Conservation (phyloP, 441 rosid species). For the Codiaeum variegatum region DNA sequence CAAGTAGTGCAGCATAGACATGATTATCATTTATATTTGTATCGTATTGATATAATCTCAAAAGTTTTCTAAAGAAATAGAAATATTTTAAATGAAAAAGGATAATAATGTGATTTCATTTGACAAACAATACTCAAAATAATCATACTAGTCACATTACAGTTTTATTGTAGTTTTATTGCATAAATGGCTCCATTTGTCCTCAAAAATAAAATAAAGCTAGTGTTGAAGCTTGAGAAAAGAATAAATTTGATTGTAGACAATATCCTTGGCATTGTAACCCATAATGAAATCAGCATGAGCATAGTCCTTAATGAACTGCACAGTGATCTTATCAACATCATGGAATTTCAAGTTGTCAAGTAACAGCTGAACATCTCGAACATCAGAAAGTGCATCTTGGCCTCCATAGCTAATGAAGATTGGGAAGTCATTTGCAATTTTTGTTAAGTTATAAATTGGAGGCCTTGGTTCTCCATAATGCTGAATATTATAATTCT, state of each 20-base stretch:
- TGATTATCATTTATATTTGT: too few species aligned
- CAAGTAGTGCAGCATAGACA: too few species aligned
- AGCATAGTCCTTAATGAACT: constrained; percentile 57
- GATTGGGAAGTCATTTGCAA: constrained; percentile 61
- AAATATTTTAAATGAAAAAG: too few species aligned
- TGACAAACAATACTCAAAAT: too few species aligned
- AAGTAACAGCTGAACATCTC: constrained; percentile 54
- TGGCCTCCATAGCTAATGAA: constrained; percentile 74
- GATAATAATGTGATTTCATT: too few species aligned
- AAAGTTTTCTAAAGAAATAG: too few species aligned
- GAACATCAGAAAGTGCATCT: constrained; percentile 59
- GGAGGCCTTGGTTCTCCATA: constrained; percentile 65
- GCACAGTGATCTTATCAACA: constrained; percentile 50
- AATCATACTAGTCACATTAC: too few species aligned
- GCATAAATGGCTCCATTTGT: neutral
- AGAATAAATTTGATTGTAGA: constrained; percentile 49
- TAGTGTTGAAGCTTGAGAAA: constrained; percentile 50
- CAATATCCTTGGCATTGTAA: constrained; percentile 67
- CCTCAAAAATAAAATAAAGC: neutral
- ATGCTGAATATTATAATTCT: constrained; percentile 42
- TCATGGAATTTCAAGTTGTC: constrained; percentile 67
- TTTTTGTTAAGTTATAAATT: constrained; percentile 67
- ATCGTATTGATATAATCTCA: too few species aligned
- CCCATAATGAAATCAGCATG: constrained; percentile 94
- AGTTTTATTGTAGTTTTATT: neutral